Evolutionary conservation across 179 eudicot genomes (phyloP), one percentile per base, ranked within the genome.

Genomic region (Silene coronaria): DNA sequence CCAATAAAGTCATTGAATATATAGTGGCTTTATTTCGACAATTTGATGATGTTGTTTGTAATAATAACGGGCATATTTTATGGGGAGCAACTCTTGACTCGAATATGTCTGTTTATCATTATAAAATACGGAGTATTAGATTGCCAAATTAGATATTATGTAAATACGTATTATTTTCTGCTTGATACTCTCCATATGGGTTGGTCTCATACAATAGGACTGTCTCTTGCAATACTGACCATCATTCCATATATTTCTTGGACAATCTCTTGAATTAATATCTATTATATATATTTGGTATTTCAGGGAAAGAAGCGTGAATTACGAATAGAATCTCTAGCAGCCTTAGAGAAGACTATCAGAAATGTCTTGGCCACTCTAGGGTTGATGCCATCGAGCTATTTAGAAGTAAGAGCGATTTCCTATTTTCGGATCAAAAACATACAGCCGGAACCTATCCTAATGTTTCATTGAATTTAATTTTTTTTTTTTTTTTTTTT

Each of bases 241-340:
- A 51, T 51, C 57, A 51, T 51, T 70, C 30, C 26, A 17, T 34
- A 36, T 14, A 34, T 19, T 10, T 19, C 16, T 36, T 24, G 22
- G 71, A 14, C 9, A n/a, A 21, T 9, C 32, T 22, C 21, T 63
- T 4, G 53, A 32, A 61, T 26, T 26, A 42, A 26, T 64, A 3
- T 63, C 27, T 48, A 4, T 62, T 48, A 4, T 61, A 32, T 17
- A n/a, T 67, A 26, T 24, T 71, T 77, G 6, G 60, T 7, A 17
- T 63, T 75, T 58, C 90, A 95, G 99, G 99, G 97, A 48, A 92
- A 85, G 90, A 95, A 92, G 91, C 87, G 83, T 67, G 83, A 75
- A 57, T 62, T 76, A 73, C 89, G 99, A 60, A 65, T 86, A 30
- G 95, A 92, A 80, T 92, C 99, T 70, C 92, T 95, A 81, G 89